Evolutionary conservation across 2,329 filamentous ascomycete species (phyloP).

Genomic region (Paecilomyces dactylethromorphus): DNA sequence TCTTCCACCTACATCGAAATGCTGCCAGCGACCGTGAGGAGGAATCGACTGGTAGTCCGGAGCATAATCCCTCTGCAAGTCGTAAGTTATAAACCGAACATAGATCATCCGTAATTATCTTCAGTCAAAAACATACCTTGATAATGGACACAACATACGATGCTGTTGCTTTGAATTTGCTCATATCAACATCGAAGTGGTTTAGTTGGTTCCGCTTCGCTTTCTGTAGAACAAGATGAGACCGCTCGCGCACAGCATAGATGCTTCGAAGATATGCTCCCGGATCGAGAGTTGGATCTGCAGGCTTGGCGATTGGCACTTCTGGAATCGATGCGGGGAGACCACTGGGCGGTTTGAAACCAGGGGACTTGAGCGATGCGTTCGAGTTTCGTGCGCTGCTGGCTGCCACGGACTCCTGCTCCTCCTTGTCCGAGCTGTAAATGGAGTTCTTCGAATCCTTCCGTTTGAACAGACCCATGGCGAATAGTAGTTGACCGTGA

Average conservation of each 20-base stretch:
- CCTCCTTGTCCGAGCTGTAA: conserved; percentile 28
- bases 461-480: conserved; percentile 42
- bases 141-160: conserved; percentile 88
- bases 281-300: conserved; percentile 81
- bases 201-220: conserved; percentile 69
- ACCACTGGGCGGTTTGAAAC: conserved; percentile 39
- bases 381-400: conserved; percentile 39
- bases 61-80: conserved; percentile 58
- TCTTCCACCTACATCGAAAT: conserved; percentile 53
- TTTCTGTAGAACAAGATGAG: conserved; percentile 66
- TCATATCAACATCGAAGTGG: conserved; percentile 85
- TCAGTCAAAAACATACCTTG: conserved; percentile 56
- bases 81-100: neutral
- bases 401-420: conserved; percentile 33
- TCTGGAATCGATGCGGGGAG: conserved; percentile 56
- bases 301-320: conserved; percentile 73
- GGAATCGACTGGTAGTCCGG: conserved; percentile 69
- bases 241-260: conserved; percentile 76
- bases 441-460: conserved; percentile 37
- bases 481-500: conserved; percentile 3
- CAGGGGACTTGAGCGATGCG: conserved; percentile 46
- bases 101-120: neutral
- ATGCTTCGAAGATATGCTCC: conserved; percentile 87
- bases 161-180: conserved; percentile 76
- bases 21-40: conserved; percentile 64